Evolutionary conservation across 2,329 filamentous ascomycete genomes (phyloP), one percentile per base, ranked within the genome.

Genomic region (Sporothrix brasiliensis): DNA sequence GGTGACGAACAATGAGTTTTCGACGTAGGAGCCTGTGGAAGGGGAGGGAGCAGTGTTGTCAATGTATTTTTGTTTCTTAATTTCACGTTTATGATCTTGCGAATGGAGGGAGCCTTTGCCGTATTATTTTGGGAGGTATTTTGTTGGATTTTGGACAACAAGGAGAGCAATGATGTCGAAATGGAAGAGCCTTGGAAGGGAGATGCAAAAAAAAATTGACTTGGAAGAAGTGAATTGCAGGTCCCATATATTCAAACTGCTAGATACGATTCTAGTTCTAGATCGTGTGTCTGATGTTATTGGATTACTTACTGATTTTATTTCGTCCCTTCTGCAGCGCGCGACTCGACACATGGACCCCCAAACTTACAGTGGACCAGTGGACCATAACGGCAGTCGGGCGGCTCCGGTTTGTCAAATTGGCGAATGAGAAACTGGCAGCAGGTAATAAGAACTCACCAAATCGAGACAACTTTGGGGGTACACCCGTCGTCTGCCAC

Each of bases 1-100:
- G 77, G 67, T 74, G 9, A 72, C 73, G 27, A 61, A 52, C 69
- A 67, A 44, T 16, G 72, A 68, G 27, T 69, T 69, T 58, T 34
- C 58, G 3, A 41, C 58, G 41, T 63, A 67, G 52, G 9, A 14
- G 19, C 7, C 4, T 49, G 47, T 16, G 14, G 4, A 10, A 4
- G 9, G 11, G 21, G 21, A 50, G 34, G 16, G 34, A 30, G 21
- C 9, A 49, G 19, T 53, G 5, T 21, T 49, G 10, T 11, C 11
- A n/a, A 27, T 39, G 13, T n/a, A 41, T 16, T 49, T 39, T n/a
- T 50, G 49, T 50, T 3, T 21, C 9, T 21, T 50, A n/a, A 53
- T 53, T 53, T 27, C 10, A 27, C 10, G 49, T 9, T 30, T 24
- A 54, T 54, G 10, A 30, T 54, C 24, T 34, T 54, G 52, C 24